Percentiles rank a stretch among this genome's conserved stretches.
Evolutionary conservation across 129 eudicot genomes (phyloP).

Genomic region (Flaveria robusta): DNA sequence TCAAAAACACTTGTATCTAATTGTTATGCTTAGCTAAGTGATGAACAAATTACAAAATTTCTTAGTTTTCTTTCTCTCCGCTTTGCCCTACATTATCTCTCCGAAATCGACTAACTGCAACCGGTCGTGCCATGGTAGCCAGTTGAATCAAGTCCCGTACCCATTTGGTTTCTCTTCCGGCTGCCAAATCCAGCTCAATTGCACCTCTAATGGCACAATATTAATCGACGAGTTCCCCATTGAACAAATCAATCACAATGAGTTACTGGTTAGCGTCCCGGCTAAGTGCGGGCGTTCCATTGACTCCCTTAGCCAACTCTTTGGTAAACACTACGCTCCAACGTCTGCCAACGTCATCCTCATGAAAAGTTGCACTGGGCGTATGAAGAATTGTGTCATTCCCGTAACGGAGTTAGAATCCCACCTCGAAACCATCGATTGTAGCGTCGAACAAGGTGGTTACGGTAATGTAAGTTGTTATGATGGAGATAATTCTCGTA

Average conservation of each 20-base stretch:
- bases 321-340: background rate
- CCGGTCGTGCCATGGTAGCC: background rate
- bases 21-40: background rate
- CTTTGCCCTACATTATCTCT: background rate
- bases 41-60: background rate
- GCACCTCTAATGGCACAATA: background rate
- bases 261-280: background rate
- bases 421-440: background rate
- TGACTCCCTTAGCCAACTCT: background rate
- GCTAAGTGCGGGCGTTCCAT: background rate
- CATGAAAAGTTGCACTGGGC: background rate
- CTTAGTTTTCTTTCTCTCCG: background rate
- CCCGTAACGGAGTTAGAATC: too few species aligned
- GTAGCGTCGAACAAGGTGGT: background rate
- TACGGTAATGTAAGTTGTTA: background rate
- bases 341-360: background rate
- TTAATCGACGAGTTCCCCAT: slow-evolving; percentile 1
- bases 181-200: slow-evolving; percentile 15
- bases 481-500: background rate
- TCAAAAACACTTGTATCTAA: too few species aligned
- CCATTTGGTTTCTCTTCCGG: slow-evolving; percentile 3
- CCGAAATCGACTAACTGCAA: background rate
- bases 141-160: background rate
- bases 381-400: too few species aligned
- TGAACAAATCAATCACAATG: background rate